phyloP scores from a whole-genome alignment of 192 early-diverging fungal genomes.

The Entrophospora sp. region DNA sequence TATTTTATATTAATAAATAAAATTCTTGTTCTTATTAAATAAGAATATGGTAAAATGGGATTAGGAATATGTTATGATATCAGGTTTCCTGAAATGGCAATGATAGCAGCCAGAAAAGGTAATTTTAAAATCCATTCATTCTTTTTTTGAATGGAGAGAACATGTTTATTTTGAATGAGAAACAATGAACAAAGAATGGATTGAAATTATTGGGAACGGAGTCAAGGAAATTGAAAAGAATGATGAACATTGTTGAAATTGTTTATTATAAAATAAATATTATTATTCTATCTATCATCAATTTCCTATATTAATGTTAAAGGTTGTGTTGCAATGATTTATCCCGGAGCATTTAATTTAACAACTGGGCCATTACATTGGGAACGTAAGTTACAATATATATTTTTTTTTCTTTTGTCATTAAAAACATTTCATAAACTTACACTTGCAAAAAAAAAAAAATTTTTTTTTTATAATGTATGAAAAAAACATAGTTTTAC shows the following conservation, averaged over 20 bases:
- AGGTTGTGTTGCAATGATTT: conserved; percentile 88
- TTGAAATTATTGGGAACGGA: no score
- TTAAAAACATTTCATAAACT: no score
- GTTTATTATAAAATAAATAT: no score
- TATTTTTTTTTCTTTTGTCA: no score
- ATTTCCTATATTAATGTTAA: not conserved
- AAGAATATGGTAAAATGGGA: conserved; percentile 78
- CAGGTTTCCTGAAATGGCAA: conserved; percentile 90
- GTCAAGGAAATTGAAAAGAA: no score
- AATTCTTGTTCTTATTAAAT: not conserved
- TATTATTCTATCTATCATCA: no score
- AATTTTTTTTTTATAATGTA: no score
- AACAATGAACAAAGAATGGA: no score
- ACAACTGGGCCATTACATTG: conserved; percentile 94
- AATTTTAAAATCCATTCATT: not conserved
- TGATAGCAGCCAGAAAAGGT: conserved; percentile 78
- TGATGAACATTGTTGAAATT: no score
- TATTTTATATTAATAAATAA: not conserved
- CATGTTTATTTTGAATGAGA: no score
- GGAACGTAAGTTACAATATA: conserved; percentile 63
- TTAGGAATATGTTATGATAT: conserved; percentile 97
- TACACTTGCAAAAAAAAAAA: no score
- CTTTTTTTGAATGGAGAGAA: not conserved
- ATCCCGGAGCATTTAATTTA: conserved; percentile 94
- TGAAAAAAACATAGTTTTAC: conserved; percentile 21